Evolutionary conservation across 2,329 filamentous ascomycete species (phyloP).

Genomic region (Rhinocladiella similis): DNA sequence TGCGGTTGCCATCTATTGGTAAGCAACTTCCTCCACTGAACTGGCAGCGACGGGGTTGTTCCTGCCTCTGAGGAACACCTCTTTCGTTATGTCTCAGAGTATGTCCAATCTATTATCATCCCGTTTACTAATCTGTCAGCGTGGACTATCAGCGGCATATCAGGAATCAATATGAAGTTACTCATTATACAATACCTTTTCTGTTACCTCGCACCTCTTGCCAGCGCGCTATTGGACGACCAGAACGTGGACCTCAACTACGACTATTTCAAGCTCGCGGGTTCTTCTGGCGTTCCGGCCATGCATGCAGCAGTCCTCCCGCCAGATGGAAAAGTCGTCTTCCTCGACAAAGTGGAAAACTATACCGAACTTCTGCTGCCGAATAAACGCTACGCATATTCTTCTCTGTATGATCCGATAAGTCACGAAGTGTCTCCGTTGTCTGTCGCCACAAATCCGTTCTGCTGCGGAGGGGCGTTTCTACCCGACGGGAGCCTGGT

Average conservation of each 20-base stretch:
- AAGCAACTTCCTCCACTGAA: background rate
- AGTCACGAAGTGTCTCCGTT: slow-evolving; percentile 39
- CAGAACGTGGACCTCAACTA: slow-evolving; percentile 2
- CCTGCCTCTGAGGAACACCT: too few species aligned
- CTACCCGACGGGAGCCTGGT: slow-evolving; percentile 57
- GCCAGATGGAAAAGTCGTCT: slow-evolving; percentile 61
- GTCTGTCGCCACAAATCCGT: slow-evolving; percentile 54
- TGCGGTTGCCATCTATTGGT: background rate
- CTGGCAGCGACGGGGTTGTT: too few species aligned
- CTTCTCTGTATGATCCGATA: slow-evolving; percentile 58
- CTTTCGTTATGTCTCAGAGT: too few species aligned
- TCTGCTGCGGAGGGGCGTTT: slow-evolving; percentile 62
- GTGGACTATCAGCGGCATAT: background rate
- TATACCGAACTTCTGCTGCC: slow-evolving; percentile 57
- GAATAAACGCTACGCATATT: slow-evolving; percentile 60
- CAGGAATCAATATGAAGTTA: background rate
- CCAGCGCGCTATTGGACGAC: background rate
- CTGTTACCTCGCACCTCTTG: background rate
- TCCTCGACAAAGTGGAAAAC: slow-evolving; percentile 65
- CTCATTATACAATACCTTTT: background rate
- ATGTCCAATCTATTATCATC: background rate
- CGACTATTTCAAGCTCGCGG: slow-evolving; percentile 48
- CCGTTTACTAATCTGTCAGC: background rate
- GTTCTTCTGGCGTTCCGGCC: slow-evolving; percentile 60
- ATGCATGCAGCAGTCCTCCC: slow-evolving; percentile 61